Evolutionary conservation across 441 rosid species (phyloP), one percentile per base, ranked within the genome.

Genomic region (Viola pubescens): DNA sequence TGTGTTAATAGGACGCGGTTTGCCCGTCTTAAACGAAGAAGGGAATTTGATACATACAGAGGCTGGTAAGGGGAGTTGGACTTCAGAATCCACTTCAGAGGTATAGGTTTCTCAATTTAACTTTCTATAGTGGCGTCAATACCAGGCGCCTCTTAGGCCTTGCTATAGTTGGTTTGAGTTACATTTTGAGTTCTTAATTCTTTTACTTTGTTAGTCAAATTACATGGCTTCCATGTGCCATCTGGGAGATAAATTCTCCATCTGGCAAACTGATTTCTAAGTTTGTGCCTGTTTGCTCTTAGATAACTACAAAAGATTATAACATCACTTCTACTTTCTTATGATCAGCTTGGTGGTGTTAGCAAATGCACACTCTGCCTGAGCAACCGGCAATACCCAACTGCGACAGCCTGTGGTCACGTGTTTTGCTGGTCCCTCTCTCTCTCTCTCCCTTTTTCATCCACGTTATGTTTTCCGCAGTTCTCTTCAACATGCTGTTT

Each of bases 361-460:
- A 86, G 92, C 70, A 92, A 89, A 75, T 89, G 96, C 77, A 87
- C 92, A 3, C 81, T 92, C 67, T 89, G 98, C 68, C 80, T 89
- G 66, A 84, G 96, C 66, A 80, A 80, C 72, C 85, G 97, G 48
- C 89, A 82, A 51, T 70, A 83, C 60, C 98, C 96, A 34, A 84
- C 96, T 4, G 97, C 97, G 8, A 92, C 97, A 19, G 86, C 85
- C 10, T 92, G 97, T 12, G 96, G 98, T 61, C 98, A 92, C 76
- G 92, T 92, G 4, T 89, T 89, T 75, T 92, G 96, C 87, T 92
- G 94, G 96, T 92, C 77, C 56, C 16, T 47, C 9, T 14, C 11
- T 37, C 52, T 60, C 6, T 26, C 42, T 48, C 6, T 7, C 12
- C 4, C 1, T 3, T 13, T 40, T 11, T 16, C 9, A 3, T 51